phyloP scores from a whole-genome alignment of 495 filamentous ascomycete species.

The Tuber indicum region DNA sequence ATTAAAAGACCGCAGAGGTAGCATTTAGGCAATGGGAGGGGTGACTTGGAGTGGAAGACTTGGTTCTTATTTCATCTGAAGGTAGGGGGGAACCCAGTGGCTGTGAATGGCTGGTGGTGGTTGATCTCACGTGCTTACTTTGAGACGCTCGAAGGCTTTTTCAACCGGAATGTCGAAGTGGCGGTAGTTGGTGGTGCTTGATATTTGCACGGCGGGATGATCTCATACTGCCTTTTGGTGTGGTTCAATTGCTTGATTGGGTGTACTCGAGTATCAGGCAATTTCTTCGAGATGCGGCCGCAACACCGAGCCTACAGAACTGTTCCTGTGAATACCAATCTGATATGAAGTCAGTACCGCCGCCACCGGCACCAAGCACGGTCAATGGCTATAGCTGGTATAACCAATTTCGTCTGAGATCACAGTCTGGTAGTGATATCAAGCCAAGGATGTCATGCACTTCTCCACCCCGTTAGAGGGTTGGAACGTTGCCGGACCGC shows the following conservation, averaged over 20 bases:
- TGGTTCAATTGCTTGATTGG: background rate
- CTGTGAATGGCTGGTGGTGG: background rate
- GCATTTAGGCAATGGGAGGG: background rate
- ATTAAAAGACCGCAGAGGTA: background rate
- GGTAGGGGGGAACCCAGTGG: background rate
- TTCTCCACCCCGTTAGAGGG: background rate
- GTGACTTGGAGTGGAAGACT: background rate
- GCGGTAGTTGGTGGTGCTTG: background rate
- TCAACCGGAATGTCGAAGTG: background rate
- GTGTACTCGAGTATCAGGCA: background rate
- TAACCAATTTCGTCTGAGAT: background rate
- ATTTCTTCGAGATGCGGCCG: background rate
- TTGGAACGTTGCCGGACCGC: background rate
- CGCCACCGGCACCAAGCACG: background rate
- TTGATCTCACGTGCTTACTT: background rate
- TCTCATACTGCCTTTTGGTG: background rate
- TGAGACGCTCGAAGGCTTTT: background rate
- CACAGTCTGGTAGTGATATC: background rate
- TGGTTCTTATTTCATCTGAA: background rate
- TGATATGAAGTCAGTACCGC: background rate
- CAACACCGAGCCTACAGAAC: background rate
- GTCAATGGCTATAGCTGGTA: background rate
- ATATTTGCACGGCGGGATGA: background rate
- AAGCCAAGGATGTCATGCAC: background rate
- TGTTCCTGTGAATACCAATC: background rate